Conservation (phyloP, 331 rosid species). For the Pyracantha coccinea region DNA sequence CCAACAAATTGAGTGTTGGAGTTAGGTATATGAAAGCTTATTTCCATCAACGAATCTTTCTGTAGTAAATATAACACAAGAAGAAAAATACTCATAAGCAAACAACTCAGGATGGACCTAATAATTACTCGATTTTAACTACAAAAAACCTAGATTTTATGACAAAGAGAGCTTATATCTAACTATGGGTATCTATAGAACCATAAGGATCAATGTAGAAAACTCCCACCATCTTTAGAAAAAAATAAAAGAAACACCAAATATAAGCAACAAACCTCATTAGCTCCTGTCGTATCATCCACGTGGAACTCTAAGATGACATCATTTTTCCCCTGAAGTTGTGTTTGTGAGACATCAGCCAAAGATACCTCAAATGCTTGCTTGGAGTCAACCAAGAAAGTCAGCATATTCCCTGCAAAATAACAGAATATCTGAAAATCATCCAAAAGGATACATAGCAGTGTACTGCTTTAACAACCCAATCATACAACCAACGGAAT, state of each 20-base stretch:
- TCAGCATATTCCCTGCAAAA: slow-evolving; percentile 76
- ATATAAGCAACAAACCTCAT: slow-evolving; percentile 50
- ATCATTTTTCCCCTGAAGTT: slow-evolving; percentile 93
- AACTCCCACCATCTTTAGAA: neutral
- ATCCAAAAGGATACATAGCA: too few relatives aligned
- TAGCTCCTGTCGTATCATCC: slow-evolving; percentile 96
- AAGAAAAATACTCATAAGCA: slow-evolving; percentile 2
- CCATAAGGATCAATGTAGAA: neutral
- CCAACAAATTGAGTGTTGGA: slow-evolving; percentile 96
- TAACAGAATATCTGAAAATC: neutral
- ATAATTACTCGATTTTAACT: neutral
- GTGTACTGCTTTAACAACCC: neutral
- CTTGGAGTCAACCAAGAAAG: slow-evolving; percentile 82
- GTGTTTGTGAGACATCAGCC: slow-evolving; percentile 94
- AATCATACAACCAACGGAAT: neutral
- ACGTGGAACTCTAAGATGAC: slow-evolving; percentile 93
- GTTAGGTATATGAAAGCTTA: slow-evolving; percentile 89
- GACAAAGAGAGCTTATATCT: neutral
- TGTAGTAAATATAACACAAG: slow-evolving; percentile 15
- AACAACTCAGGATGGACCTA: neutral
- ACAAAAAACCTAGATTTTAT: neutral
- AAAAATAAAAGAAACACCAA: neutral
- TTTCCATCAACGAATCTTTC: slow-evolving; percentile 99
- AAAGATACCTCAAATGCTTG: slow-evolving; percentile 98
- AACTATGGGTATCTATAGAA: neutral